Percentiles rank a stretch among this genome's conserved stretches.
Evolutionary conservation across 768 basidiomycete species (phyloP).

Genomic region (Russula abietina): DNA sequence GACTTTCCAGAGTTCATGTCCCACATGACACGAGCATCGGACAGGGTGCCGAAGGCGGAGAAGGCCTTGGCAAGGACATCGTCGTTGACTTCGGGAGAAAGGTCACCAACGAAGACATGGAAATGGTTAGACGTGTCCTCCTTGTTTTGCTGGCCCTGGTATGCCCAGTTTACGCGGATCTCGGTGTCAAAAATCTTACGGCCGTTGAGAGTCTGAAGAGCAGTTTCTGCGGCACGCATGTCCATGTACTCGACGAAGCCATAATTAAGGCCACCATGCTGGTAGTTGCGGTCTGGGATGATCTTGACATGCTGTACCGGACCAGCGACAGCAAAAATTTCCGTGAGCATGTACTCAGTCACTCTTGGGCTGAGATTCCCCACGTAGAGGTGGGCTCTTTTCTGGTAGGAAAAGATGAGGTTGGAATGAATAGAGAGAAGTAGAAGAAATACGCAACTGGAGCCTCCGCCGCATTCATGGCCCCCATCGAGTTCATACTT

Average conservation of each 20-base stretch:
- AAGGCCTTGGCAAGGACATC: constrained; percentile 96
- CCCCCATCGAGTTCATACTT: constrained; percentile 71
- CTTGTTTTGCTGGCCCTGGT: constrained; percentile 97
- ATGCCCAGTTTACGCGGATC: constrained; percentile 99
- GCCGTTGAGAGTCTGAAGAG: constrained; percentile 96
- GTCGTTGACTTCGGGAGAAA: constrained; percentile 97
- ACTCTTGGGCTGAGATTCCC: constrained; percentile 97
- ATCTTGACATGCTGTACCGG: constrained; percentile 99
- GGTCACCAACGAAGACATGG: constrained; percentile 99
- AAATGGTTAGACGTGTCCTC: constrained; percentile 97
- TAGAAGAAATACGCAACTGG: constrained; percentile 45
- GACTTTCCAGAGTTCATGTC: constrained; percentile 99
- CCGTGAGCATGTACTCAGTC: constrained; percentile 98
- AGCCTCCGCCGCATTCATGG: constrained; percentile 66
- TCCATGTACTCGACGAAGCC: constrained; percentile 99
- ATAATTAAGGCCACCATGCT: constrained; percentile 98
- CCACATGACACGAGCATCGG: constrained; percentile 99
- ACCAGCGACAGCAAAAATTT: constrained; percentile 94
- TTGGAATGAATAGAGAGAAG: background rate
- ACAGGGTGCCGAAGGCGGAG: constrained; percentile 92
- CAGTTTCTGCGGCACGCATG: constrained; percentile 97
- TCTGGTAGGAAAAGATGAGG: constrained; percentile 38
- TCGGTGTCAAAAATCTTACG: constrained; percentile 99
- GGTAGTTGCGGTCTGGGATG: constrained; percentile 98
- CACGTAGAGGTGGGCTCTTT: constrained; percentile 96